Evolutionary conservation across 139 green algal genomes (phyloP).

Genomic region (Chlamydomonas incerta): DNA sequence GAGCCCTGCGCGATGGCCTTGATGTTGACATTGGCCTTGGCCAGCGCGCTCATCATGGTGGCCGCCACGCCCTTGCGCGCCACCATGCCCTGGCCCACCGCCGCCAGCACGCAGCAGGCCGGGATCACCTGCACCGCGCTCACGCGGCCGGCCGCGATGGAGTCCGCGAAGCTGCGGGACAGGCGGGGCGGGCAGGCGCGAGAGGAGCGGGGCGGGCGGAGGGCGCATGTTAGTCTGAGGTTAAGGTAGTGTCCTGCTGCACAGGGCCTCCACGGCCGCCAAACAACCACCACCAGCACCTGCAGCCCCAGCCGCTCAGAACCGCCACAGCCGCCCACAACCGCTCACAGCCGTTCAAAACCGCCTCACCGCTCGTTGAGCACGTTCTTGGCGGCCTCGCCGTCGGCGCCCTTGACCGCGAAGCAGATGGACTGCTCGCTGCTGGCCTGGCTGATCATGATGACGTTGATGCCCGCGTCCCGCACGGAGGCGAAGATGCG

Average conservation of each 20-base stretch:
- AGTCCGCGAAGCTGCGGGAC: slow-evolving; percentile 73
- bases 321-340: not conserved
- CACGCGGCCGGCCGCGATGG: slow-evolving; percentile 82
- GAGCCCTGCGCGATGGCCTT: slow-evolving; percentile 91
- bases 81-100: slow-evolving; percentile 95
- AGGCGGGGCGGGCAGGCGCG: not conserved
- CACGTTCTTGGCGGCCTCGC: slow-evolving; percentile 50
- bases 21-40: slow-evolving; percentile 96
- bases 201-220: too few relatives aligned
- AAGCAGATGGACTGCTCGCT: slow-evolving; percentile 99
- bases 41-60: slow-evolving; percentile 94
- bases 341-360: not conserved
- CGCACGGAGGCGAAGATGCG: slow-evolving; percentile 90
- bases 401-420: slow-evolving; percentile 78
- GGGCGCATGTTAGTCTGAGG: too few relatives aligned
- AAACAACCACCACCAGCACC: not conserved
- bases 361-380: slow-evolving; percentile 52
- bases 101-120: slow-evolving; percentile 94
- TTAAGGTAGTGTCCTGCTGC: too few relatives aligned
- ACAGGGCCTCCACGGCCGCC: too few relatives aligned
- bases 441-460: slow-evolving; percentile 98
- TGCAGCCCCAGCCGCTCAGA: not conserved
- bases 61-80: slow-evolving; percentile 84
- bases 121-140: slow-evolving; percentile 76
- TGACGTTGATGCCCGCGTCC: slow-evolving; percentile 94